A percentile compares a stretch with the other conserved stretches of the same genome.
Evolutionary conservation across 257 asterid species (phyloP).

Genomic region (Knoxia roxburghii): DNA sequence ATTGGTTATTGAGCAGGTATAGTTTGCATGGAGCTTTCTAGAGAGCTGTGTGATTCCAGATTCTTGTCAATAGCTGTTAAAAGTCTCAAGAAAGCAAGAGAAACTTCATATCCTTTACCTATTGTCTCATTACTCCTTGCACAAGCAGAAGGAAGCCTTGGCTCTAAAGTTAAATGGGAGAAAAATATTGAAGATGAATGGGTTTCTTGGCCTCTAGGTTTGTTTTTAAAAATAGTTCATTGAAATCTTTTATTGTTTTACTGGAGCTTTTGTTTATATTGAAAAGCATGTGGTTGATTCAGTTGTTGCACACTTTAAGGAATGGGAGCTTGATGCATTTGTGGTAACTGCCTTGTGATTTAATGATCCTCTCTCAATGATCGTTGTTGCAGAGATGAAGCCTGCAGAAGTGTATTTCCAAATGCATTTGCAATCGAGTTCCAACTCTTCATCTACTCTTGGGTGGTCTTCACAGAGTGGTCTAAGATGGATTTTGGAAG

Average conservation of each 20-base stretch:
- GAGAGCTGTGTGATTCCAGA: conserved; percentile 59
- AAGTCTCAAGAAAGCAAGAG: conserved; percentile 75
- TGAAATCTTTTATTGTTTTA: not conserved
- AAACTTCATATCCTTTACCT: conserved; percentile 48
- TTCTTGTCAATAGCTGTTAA: conserved; percentile 57
- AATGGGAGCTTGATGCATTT: not conserved
- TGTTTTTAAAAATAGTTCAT: not conserved
- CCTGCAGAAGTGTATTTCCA: conserved; percentile 91
- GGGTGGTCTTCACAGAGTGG: conserved; percentile 24
- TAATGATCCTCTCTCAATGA: too few relatives aligned
- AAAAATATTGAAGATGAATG: conserved; percentile 63
- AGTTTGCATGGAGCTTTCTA: conserved; percentile 85
- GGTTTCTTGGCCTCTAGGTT: conserved; percentile 89
- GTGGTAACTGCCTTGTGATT: not conserved
- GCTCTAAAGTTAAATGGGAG: conserved; percentile 70
- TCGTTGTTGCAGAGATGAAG: conserved; percentile 46
- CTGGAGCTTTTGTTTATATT: not conserved
- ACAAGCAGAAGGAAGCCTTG: conserved; percentile 92
- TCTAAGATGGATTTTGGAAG: conserved; percentile 58
- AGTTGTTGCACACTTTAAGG: conserved; percentile 4
- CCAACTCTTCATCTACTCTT: conserved; percentile 20
- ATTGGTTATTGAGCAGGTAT: conserved; percentile 46
- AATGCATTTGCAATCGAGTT: conserved; percentile 60
- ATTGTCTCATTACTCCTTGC: conserved; percentile 62
- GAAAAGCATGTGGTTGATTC: not conserved